Evolutionary conservation across 2,329 filamentous ascomycete species (phyloP).

Genomic region (Cercospora sp.): DNA sequence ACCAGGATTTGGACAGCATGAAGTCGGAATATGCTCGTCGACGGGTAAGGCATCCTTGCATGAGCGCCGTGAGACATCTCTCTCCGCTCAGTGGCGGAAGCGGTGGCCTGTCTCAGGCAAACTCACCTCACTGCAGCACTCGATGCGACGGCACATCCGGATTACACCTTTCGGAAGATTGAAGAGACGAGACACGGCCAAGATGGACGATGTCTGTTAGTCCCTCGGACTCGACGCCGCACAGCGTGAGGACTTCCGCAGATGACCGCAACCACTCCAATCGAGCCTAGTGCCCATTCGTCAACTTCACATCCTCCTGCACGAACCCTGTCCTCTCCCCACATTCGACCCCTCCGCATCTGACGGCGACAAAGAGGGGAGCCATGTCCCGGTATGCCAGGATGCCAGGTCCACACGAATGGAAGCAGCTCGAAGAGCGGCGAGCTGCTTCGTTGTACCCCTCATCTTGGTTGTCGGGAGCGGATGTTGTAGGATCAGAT

Average conservation of each 20-base stretch:
- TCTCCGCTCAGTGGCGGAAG: background rate
- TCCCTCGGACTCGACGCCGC: background rate
- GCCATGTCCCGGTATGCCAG: constrained; percentile 4
- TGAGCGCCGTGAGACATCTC: background rate
- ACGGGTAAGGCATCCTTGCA: constrained; percentile 5
- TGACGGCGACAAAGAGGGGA: constrained; percentile 4
- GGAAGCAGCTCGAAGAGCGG: constrained; percentile 3
- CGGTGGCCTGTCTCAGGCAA: background rate
- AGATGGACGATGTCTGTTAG: background rate
- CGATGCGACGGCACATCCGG: background rate
- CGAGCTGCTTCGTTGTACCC: constrained; percentile 4
- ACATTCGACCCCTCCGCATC: constrained; percentile 3
- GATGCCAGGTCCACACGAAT: constrained; percentile 3
- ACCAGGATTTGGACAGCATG: background rate
- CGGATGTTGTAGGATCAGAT: background rate
- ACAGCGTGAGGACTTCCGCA: background rate
- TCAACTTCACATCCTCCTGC: constrained; percentile 7
- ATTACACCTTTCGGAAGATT: background rate
- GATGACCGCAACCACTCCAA: background rate
- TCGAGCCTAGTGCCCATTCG: background rate
- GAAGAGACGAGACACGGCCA: background rate
- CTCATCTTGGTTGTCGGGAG: constrained; percentile 6
- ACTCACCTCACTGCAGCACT: background rate
- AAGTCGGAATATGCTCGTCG: constrained; percentile 1
- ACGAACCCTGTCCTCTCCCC: constrained; percentile 9